Base-by-base conservation (phyloP, 1,284 basidiomycete genomes). In the Acaromyces ingoldii region DNA sequence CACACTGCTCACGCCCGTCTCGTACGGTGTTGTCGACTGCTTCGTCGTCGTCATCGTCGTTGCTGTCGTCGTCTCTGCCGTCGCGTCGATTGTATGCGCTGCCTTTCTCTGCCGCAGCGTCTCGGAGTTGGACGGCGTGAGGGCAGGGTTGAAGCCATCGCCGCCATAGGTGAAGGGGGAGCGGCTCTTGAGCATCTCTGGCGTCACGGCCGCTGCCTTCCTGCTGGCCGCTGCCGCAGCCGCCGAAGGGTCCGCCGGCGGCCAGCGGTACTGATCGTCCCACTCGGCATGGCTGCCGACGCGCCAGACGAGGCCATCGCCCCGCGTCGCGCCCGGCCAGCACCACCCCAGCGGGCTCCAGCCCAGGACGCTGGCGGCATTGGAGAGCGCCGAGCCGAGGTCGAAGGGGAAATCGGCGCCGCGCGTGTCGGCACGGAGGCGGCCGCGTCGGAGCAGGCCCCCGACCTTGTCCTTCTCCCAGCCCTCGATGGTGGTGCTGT, bases 391-490 rank as follows among this genome's bases (percentile, higher is more conserved):
- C 37, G 78, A 65, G 6, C 91, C 91, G 43, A 97, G 78, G 74
- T 93, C 60, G 50, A 96, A 98, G 47, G 93, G 93, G 72, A 91
- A 98, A 74, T 87, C 89, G 72, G 93, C 80, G 84, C 89, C 62
- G 13, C 56, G 31, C 19, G 5, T 11, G 11, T n/a, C 17, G 13
- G 15, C 22, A 33, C 17, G 3, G 22, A 21, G 33, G 25, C 25
- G 28, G 51, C 38, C 53, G n/a, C 87, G 79, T 11, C 88, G 82
- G 40, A 91, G 83, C 63, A 97, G 81, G 0, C 84, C 88, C 4
- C 89, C 86, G 0, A 85, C 89, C 75, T 88, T 91, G 71, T 98
- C 91, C 78, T 96, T 96, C 76, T 98, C 95, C 89, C 90, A 95
- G 1, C 88, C 85, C 78, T 98, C 93, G 53, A 98, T 95, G 0